Base-by-base conservation (phyloP, 352 stramenopile species). In the Saprolegnia parasitica region DNA sequence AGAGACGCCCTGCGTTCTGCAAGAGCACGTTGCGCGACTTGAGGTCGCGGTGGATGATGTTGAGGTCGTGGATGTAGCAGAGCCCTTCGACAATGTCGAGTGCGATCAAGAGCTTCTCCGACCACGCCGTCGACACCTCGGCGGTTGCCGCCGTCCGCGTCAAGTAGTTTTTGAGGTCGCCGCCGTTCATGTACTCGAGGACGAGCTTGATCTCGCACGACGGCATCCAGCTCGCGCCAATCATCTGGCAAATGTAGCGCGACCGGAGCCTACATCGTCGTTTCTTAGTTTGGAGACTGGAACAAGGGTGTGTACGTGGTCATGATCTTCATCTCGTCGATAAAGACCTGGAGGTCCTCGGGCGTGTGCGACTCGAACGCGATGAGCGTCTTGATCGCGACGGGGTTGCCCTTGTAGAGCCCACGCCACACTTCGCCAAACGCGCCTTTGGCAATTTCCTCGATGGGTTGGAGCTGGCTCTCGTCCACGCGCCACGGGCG, bases 41-140 rank as follows among this genome's bases (percentile, higher is more conserved):
- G 54, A 91, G 71, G 57, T 91, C 81, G 46, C 83, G 80, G 58
- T 89, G 81, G 42, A 87, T 86, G 4, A 88, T 70, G 68, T 88
- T 81, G 21, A 76, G 77, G 68, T 84, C 79, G 76, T 93, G 85
- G 64, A 93, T 63, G 68, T 89, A 89, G 63, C 84, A 80, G 35
- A 93, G 73, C n/a, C 79, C 81, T 42, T 90, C 81, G n/a, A 81
- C 72, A 10, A 93, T 74, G 68, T 93, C 85, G 65, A 90, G 82
- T 11, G 83, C 85, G 58, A 91, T 81, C 68, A 89, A 78, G 45
- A 77, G 86, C 74, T 90, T 93, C 55, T 88, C 82, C 20, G 73
- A 73, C 81, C 81, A 89, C 29, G 78, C 83, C 32, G 86, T 64
- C 45, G 76, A 80, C 13, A 55, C 72, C 4, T 76, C 70, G 54